Conservation (phyloP, 345 rosid species). For the Orychophragmus violaceus region DNA sequence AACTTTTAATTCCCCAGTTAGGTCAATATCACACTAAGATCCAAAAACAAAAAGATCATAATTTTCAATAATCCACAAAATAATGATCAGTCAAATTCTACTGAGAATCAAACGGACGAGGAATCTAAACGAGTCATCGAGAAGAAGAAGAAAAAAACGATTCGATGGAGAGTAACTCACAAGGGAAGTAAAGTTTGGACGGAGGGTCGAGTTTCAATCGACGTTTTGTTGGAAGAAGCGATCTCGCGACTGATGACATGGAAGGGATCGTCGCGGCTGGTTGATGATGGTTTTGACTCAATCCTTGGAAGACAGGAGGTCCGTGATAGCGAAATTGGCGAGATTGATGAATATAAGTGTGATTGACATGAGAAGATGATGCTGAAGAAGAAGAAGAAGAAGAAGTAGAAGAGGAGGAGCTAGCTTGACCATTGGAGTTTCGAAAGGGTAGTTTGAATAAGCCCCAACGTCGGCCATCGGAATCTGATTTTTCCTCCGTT, state of each 20-base stretch:
- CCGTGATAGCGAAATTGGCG: slow-evolving; percentile 22
- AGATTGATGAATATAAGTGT: slow-evolving; percentile 29
- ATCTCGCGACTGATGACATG: slow-evolving; percentile 70
- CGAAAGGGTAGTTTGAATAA: slow-evolving; percentile 68
- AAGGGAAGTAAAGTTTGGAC: slow-evolving; percentile 76
- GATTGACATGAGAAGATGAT: slow-evolving; percentile 20
- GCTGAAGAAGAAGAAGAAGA: slow-evolving; percentile 25
- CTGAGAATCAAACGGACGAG: no score
- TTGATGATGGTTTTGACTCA: slow-evolving; percentile 33
- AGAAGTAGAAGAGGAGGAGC: neutral
- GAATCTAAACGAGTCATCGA: no score
- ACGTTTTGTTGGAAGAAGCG: slow-evolving; percentile 63
- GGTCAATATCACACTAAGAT: neutral
- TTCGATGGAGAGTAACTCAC: slow-evolving; percentile 31
- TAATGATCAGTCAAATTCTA: neutral
- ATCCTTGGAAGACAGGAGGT: slow-evolving; percentile 40
- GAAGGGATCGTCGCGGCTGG: slow-evolving; percentile 33
- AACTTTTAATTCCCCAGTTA: neutral
- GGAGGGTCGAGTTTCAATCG: slow-evolving; percentile 88
- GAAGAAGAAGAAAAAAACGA: no score
- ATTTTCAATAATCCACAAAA: neutral
- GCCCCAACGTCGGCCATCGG: slow-evolving; percentile 64
- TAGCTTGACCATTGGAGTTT: slow-evolving; percentile 32
- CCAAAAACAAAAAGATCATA: neutral
- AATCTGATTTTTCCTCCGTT: slow-evolving; percentile 43